phyloP scores from a whole-genome alignment of 2,329 filamentous ascomycete genomes.

The Blumeria graminis region DNA sequence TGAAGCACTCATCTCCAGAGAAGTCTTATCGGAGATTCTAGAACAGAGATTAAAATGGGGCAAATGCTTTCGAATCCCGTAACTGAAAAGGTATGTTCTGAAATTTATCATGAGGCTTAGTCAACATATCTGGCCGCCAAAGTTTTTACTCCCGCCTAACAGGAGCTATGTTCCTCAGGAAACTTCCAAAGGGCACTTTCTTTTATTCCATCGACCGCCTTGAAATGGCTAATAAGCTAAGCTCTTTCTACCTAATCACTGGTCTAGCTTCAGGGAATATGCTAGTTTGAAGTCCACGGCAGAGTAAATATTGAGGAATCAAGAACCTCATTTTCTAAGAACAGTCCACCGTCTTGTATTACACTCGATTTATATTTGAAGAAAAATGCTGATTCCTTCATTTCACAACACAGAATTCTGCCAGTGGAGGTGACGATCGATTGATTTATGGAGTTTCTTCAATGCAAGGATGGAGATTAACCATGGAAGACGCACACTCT shows the following conservation, averaged over 20 bases:
- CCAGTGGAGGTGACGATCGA: constrained; percentile 75
- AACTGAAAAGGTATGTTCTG: constrained; percentile 71
- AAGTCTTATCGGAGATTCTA: too few relatives aligned
- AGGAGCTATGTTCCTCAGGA: not conserved
- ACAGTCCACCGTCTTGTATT: too few relatives aligned
- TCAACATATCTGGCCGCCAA: not conserved
- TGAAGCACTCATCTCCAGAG: too few relatives aligned
- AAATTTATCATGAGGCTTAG: too few relatives aligned
- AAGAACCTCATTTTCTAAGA: too few relatives aligned
- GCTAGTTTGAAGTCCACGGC: too few relatives aligned
- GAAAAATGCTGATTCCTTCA: not conserved
- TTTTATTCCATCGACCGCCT: not conserved
- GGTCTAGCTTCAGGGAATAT: too few relatives aligned
- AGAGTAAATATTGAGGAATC: too few relatives aligned
- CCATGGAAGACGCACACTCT: constrained; percentile 95
- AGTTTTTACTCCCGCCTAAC: constrained; percentile 3
- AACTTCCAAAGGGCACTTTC: not conserved
- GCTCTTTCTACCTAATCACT: not conserved
- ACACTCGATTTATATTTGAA: too few relatives aligned
- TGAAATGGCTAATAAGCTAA: not conserved
- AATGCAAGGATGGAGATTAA: constrained; percentile 99
- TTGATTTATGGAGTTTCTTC: constrained; percentile 84
- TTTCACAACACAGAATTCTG: constrained; percentile 40
- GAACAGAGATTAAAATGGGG: constrained; percentile 39
- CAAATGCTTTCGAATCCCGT: constrained; percentile 98